Conservation (phyloP, 306 rosid genomes). For the Trichosanthes truncata region DNA sequence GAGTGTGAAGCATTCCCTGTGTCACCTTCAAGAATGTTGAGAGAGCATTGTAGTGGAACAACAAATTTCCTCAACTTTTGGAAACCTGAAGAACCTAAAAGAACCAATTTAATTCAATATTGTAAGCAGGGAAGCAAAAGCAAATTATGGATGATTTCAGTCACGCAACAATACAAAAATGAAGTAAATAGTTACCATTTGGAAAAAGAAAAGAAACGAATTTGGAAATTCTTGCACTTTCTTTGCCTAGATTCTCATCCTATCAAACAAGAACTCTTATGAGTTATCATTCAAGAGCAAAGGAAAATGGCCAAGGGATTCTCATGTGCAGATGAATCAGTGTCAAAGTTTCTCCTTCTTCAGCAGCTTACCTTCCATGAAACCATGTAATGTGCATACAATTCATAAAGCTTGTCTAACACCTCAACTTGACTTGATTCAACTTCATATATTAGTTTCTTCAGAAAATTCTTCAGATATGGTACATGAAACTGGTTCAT, state of each 20-base stretch:
- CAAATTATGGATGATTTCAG: background rate
- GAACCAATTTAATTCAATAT: constrained; percentile 16
- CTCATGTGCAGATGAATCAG: background rate
- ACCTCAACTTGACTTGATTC: constrained; percentile 45
- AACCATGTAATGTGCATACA: constrained; percentile 54
- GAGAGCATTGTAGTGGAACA: constrained; percentile 54
- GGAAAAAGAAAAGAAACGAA: constrained; percentile 64
- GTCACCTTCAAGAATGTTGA: constrained; percentile 87
- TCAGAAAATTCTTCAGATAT: constrained; percentile 59
- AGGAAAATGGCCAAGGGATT: background rate
- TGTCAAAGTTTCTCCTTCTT: background rate
- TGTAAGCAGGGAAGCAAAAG: constrained; percentile 7
- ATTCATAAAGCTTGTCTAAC: constrained; percentile 60
- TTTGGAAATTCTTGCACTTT: constrained; percentile 47
- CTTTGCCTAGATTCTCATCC: constrained; percentile 39
- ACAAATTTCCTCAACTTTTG: constrained; percentile 31
- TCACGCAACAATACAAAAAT: background rate
- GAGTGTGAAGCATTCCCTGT: constrained; percentile 51
- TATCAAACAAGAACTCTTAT: constrained; percentile 18
- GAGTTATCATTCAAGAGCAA: constrained; percentile 7
- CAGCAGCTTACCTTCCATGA: constrained; percentile 41
- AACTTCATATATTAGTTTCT: constrained; percentile 64
- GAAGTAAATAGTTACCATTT: constrained; percentile 34
- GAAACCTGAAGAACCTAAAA: constrained; percentile 39
- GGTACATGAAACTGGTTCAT: constrained; percentile 34